phyloP scores from a whole-genome alignment of 305 asterid species.

The Rubia peregrina region DNA sequence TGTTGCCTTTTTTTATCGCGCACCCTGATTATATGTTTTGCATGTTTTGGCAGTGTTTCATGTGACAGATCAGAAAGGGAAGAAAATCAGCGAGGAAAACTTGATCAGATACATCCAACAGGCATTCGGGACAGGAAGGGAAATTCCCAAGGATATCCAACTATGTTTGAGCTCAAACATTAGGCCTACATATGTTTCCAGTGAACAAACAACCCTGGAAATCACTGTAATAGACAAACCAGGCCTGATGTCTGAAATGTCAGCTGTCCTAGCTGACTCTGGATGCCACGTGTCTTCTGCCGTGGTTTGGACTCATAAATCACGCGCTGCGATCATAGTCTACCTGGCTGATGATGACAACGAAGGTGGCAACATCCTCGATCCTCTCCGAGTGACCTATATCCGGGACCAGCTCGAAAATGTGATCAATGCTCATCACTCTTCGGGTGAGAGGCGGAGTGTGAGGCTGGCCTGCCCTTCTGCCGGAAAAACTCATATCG shows the following conservation, averaged over 20 bases:
- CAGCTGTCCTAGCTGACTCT: slow-evolving; percentile 64
- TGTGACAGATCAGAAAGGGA: slow-evolving; percentile 69
- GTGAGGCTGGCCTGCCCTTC: slow-evolving; percentile 48
- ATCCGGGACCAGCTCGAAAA: slow-evolving; percentile 64
- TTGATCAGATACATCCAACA: slow-evolving; percentile 51
- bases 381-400: slow-evolving; percentile 46
- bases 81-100: slow-evolving; percentile 59
- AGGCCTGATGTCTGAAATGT: slow-evolving; percentile 78
- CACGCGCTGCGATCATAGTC: slow-evolving; percentile 66
- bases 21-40: background rate
- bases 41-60: slow-evolving; percentile 61
- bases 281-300: slow-evolving; percentile 72
- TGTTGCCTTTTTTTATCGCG: too few species aligned
- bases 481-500: slow-evolving; percentile 55
- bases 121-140: slow-evolving; percentile 56
- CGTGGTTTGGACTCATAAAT: slow-evolving; percentile 82
- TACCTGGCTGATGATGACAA: slow-evolving; percentile 41
- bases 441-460: slow-evolving; percentile 43
- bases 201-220: slow-evolving; percentile 60
- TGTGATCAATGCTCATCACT: slow-evolving; percentile 79
- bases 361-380: slow-evolving; percentile 31
- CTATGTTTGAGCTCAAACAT: slow-evolving; percentile 20
- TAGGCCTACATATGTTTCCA: slow-evolving; percentile 28
- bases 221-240: slow-evolving; percentile 81
- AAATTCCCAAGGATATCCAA: slow-evolving; percentile 25